phyloP scores from a whole-genome alignment of 495 filamentous ascomycete species.

The Penicillium desertorum region DNA sequence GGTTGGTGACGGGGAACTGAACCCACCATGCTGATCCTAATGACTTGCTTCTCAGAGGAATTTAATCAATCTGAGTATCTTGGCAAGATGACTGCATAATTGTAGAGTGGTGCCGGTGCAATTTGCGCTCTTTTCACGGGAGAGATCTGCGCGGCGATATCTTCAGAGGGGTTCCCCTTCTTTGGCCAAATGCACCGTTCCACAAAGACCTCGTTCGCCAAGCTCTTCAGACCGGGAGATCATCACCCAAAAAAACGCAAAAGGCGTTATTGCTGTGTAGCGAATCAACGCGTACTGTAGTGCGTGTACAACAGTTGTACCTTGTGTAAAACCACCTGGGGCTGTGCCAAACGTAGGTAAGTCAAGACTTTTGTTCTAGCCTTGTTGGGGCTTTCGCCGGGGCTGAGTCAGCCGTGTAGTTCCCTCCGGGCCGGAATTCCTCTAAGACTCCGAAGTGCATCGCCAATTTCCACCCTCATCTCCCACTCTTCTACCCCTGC shows the following conservation, averaged over 20 bases:
- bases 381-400: neutral
- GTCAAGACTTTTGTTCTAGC: neutral
- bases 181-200: slow-evolving; percentile 9
- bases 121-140: slow-evolving; percentile 4
- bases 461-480: slow-evolving; percentile 1
- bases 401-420: slow-evolving; percentile 4
- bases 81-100: slow-evolving; percentile 4
- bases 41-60: neutral
- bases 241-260: slow-evolving; percentile 6
- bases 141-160: slow-evolving; percentile 1
- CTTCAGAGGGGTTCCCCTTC: neutral
- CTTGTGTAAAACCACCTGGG: neutral
- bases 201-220: slow-evolving; percentile 21
- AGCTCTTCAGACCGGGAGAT: slow-evolving; percentile 21
- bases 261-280: neutral
- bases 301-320: neutral
- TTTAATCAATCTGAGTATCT: neutral
- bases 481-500: neutral
- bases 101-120: neutral
- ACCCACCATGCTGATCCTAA: neutral
- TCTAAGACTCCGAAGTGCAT: neutral
- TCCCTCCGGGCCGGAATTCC: neutral
- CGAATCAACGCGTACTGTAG: neutral
- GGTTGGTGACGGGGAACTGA: neutral
- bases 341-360: neutral